Conservation (phyloP, 306 rosid species). For the Biancaea sappan region DNA sequence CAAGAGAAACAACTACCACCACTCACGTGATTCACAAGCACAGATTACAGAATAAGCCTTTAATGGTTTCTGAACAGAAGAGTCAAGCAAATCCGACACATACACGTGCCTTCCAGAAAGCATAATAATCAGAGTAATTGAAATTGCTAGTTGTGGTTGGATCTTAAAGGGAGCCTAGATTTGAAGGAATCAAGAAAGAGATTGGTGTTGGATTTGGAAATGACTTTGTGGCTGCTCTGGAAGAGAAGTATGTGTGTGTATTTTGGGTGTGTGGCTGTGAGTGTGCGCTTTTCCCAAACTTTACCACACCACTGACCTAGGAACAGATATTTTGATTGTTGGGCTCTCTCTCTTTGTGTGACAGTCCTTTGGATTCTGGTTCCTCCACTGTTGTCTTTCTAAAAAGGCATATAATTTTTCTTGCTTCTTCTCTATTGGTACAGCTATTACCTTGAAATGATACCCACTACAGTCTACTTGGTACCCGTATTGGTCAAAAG, state of each 20-base stretch:
- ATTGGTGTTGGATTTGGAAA: too few species aligned
- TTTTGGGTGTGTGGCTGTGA: conserved; percentile 39
- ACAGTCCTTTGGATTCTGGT: conserved; percentile 47
- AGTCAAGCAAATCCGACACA: conserved; percentile 45
- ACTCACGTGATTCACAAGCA: too few species aligned
- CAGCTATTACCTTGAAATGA: too few species aligned
- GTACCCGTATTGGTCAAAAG: too few species aligned
- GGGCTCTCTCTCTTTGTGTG: neutral
- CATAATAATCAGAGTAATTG: conserved; percentile 24
- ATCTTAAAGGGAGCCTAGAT: neutral
- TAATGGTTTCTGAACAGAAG: neutral
- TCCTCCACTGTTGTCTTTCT: too few species aligned
- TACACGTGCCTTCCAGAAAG: conserved; percentile 54
- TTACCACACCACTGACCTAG: conserved; percentile 8
- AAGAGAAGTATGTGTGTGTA: too few species aligned
- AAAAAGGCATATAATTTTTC: too few species aligned
- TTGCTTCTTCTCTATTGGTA: too few species aligned
- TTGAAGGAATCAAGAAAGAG: conserved; percentile 34
- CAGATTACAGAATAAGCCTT: too few species aligned
- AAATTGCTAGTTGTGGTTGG: conserved; percentile 38
- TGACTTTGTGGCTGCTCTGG: too few species aligned
- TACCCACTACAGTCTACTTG: too few species aligned
- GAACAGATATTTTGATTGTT: conserved; percentile 31
- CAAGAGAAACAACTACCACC: neutral
- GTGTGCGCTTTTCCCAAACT: too few species aligned